phyloP scores from a whole-genome alignment of 805 yeast genomes.

The Brettanomyces sp. region DNA sequence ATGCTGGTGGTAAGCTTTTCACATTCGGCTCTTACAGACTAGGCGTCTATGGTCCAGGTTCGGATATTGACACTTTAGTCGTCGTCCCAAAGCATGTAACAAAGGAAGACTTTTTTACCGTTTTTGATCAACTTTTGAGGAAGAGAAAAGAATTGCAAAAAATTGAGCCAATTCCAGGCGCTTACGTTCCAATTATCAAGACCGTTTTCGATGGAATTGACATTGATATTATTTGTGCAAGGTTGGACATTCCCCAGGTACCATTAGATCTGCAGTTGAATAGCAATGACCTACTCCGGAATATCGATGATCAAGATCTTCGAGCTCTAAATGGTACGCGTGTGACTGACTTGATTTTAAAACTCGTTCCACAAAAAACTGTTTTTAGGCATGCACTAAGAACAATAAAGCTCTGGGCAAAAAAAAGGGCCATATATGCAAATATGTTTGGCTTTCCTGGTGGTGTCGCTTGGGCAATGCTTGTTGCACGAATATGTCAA shows the following conservation, averaged over 20 bases:
- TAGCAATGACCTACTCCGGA: conserved; percentile 77
- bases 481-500: conserved; percentile 96
- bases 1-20: conserved; percentile 97
- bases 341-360: conserved; percentile 89
- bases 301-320: conserved; percentile 84
- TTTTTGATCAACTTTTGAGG: conserved; percentile 62
- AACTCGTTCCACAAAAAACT: conserved; percentile 83
- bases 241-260: conserved; percentile 73
- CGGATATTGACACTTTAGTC: conserved; percentile 94
- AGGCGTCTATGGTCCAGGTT: conserved; percentile 97
- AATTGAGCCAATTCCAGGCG: conserved; percentile 90
- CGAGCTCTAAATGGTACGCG: conserved; percentile 92
- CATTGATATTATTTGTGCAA: conserved; percentile 83
- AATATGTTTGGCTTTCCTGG: conserved; percentile 97
- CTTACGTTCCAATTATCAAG: conserved; percentile 94
- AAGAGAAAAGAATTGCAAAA: conserved; percentile 79
- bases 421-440: conserved; percentile 86
- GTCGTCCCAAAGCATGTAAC: conserved; percentile 95
- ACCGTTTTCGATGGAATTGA: conserved; percentile 85
- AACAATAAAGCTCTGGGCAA: conserved; percentile 95
- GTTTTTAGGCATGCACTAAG: conserved; percentile 89
- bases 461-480: conserved; percentile 99
- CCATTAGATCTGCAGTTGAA: conserved; percentile 66
- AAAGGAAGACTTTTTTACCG: conserved; percentile 80
- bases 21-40: conserved; percentile 90